Evolutionary conservation across 2,329 filamentous ascomycete genomes (phyloP), one percentile per base, ranked within the genome.

Genomic region (Xylariaceae sp.): DNA sequence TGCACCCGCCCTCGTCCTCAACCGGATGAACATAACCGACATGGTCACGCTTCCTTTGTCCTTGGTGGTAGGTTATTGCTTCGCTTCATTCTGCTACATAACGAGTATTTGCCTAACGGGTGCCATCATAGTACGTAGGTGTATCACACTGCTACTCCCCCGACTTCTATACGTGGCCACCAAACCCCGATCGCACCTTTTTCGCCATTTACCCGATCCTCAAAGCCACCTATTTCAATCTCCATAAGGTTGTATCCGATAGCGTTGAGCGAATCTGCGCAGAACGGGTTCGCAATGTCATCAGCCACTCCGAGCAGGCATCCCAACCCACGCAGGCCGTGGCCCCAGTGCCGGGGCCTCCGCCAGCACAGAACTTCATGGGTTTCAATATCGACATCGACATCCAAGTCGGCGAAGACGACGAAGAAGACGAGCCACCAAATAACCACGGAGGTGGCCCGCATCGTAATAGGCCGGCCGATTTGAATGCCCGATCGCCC

Each of bases 1-100:
- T 55, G 86, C 84, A 0, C 76, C 86, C 8, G 76, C 83, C 1
- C 75, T 91, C 6, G 76, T 90, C 8, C 76, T 87, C n/a, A 85
- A 85, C 26, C 76, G 87, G 35, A 83, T 85, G 30, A 77, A 75
- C 2, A 45, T 86, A 47, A 80, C 81, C 32, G 86, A 89, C 47
- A 57, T 70, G 2, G 48, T 72, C 12, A 55, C 71, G 6, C 65
- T 73, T 31, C 66, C 72, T 2, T 56, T 60, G 6, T 68, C 67
- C 4, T 32, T 69, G 35, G 44, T 66, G 56, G 68, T 69, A 65
- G 63, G 65, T 47, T 30, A 4, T 31, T 29, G 6, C 37, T 43
- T 34, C 50, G 2, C 47, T 43, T 34, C 50, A 2, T 48, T 12
- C 37, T 30, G 9, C 2, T 29, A 4, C 46, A 2, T n/a, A 26